Evolutionary conservation across 495 filamentous ascomycete genomes (phyloP).

Genomic region (Articulospora tetracladia): DNA sequence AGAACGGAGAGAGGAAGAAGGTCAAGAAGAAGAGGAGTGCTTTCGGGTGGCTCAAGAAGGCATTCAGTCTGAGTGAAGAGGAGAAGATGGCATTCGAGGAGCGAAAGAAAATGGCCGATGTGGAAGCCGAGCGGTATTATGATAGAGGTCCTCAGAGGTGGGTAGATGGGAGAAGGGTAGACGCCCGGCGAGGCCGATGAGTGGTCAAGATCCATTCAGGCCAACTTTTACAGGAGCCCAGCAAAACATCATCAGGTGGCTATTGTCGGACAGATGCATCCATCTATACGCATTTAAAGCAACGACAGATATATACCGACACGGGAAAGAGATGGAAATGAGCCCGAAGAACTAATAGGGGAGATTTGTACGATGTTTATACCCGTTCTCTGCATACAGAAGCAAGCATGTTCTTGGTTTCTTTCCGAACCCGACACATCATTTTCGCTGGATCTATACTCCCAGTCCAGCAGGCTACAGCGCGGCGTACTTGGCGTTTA

Average conservation of each 20-base stretch:
- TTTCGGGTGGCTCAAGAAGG: slow-evolving; percentile 57
- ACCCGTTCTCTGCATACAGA: background rate
- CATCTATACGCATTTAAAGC: too few species aligned
- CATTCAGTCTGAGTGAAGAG: slow-evolving; percentile 52
- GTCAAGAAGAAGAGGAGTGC: slow-evolving; percentile 56
- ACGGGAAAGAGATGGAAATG: too few species aligned
- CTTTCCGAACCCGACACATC: too few species aligned
- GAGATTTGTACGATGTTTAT: background rate
- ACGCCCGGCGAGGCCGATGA: background rate
- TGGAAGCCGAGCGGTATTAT: slow-evolving; percentile 9
- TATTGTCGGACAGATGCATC: too few species aligned
- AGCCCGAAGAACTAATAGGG: background rate
- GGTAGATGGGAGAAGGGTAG: slow-evolving; percentile 17
- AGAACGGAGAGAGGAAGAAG: slow-evolving; percentile 31
- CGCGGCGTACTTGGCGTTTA: background rate
- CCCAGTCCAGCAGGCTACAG: background rate
- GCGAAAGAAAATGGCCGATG: slow-evolving; percentile 26
- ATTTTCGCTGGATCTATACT: background rate
- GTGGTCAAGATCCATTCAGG: background rate
- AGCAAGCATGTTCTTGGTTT: background rate
- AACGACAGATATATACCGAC: too few species aligned
- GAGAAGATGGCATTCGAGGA: slow-evolving; percentile 48
- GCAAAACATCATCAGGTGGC: background rate
- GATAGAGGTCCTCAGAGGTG: background rate
- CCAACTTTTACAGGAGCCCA: background rate